Evolutionary conservation across 2,329 filamentous ascomycete genomes (phyloP), one percentile per base, ranked within the genome.

Genomic region (Paecilomyces sp.): DNA sequence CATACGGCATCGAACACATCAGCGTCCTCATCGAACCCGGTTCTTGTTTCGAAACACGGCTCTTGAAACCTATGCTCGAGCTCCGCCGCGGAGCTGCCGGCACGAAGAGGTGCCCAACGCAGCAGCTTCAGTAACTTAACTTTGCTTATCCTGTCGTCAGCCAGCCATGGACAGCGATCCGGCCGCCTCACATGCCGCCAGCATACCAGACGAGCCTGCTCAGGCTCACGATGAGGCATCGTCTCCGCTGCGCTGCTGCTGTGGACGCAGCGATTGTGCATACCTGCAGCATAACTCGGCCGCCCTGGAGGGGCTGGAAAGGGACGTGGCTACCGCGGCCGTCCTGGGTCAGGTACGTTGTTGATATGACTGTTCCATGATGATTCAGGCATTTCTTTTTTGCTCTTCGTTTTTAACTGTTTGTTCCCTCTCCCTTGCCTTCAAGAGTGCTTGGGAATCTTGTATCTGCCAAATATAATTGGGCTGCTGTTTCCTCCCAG

Each of bases 311-410:
- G 88, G 85, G 62, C 83, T 97, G 64, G 93, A 97, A 77, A 89
- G 88, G 68, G 91, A 97, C 77, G 89, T 97, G 58, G 87, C 88
- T 68, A 91, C 86, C 57, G 94, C 94, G 50, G 94, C 92, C 55
- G 84, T 89, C 72, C 83, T 97, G 68, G 94, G 94, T 65, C 90
- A 97, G 89, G 93, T 97, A 88, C 72, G 90, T 85, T 65, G 61
- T 63, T 63, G 58, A 57, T 64, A 63, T 68, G 55, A 61, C 59
- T 33, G 61, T 57, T 64, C 60, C 6, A 33, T 33, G 31, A 33
- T 33, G 31, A 33, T 33, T 33, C 8, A 33, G 11, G 31, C 31
- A 9, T 12, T 33, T 33, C 9, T 33, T 11, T 28, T 28, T 6
- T 28, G 25, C 25, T 28, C 22, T 22, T 22, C 22, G 1, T 28